A percentile compares a stretch with the other conserved stretches of the same genome.
Conservation (phyloP, 2,329 filamentous ascomycete genomes). For the Neonectria coccinea region DNA sequence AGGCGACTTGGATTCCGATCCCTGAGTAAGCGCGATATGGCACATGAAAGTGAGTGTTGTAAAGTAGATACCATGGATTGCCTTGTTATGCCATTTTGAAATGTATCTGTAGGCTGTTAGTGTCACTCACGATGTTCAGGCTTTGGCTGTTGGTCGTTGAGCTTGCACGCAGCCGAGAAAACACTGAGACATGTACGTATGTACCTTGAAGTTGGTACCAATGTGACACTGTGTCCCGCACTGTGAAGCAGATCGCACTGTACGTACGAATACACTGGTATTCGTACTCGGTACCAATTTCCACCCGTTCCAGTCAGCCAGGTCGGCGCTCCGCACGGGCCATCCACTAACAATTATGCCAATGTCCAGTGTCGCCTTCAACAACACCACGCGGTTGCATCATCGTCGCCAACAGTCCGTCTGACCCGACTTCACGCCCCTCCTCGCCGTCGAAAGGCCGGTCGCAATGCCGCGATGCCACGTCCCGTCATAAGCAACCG, state of each 20-base stretch:
- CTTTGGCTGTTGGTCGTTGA: conserved; percentile 2
- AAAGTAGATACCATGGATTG: too few species aligned
- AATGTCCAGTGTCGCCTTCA: neutral
- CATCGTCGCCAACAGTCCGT: conserved; percentile 18
- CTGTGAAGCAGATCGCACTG: neutral
- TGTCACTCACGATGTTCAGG: neutral
- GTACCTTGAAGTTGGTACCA: too few species aligned
- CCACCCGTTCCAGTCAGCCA: too few species aligned
- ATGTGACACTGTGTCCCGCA: neutral
- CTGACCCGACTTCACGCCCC: conserved; percentile 4
- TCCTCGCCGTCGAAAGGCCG: conserved; percentile 25
- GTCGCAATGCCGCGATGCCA: conserved; percentile 50
- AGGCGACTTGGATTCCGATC: neutral
- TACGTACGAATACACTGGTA: neutral
- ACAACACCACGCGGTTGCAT: conserved; percentile 29
- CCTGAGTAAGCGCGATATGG: neutral
- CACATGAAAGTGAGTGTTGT: neutral
- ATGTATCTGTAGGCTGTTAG: neutral
- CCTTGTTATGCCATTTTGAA: neutral
- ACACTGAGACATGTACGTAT: neutral
- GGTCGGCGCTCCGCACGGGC: neutral
- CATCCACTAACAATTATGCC: neutral
- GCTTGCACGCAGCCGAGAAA: neutral
- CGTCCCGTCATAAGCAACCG: conserved; percentile 44
- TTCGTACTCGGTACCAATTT: too few species aligned